A percentile compares a stretch with the other conserved stretches of the same genome.
phyloP scores from a whole-genome alignment of 139 green algal genomes.

The Chlamydomonas urium region DNA sequence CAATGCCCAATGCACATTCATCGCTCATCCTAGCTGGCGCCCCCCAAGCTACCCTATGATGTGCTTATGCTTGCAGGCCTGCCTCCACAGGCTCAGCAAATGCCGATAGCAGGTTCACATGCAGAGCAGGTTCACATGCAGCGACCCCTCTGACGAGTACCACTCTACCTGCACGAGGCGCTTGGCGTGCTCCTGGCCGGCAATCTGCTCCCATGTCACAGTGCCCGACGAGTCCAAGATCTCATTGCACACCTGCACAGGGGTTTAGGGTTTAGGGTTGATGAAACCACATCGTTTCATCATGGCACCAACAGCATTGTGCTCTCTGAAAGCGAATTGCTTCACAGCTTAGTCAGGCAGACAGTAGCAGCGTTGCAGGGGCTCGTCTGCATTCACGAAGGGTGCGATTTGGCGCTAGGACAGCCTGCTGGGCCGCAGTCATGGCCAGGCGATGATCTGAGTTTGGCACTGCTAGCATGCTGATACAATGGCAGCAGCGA shows the following conservation, averaged over 20 bases:
- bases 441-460: no score
- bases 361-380: neutral
- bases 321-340: neutral
- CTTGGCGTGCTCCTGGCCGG: constrained; percentile 76
- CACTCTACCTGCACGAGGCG: constrained; percentile 81
- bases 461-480: no score
- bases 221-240: constrained; percentile 3
- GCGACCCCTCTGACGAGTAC: no score
- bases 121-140: no score
- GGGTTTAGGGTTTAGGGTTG: no score
- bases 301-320: neutral
- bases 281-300: neutral
- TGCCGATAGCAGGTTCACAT: no score
- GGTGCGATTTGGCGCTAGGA: neutral
- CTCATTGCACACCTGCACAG: constrained; percentile 40
- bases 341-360: neutral
- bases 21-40: no score
- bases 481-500: no score
- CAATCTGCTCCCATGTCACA: constrained; percentile 65
- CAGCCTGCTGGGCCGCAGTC: neutral
- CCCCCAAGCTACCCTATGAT: no score
- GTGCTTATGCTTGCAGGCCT: no score
- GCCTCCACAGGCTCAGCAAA: no score
- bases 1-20: no score
- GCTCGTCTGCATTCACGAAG: neutral